Base-by-base conservation (phyloP, 805 yeast species). In the Cyberlindnera suaveolens region DNA sequence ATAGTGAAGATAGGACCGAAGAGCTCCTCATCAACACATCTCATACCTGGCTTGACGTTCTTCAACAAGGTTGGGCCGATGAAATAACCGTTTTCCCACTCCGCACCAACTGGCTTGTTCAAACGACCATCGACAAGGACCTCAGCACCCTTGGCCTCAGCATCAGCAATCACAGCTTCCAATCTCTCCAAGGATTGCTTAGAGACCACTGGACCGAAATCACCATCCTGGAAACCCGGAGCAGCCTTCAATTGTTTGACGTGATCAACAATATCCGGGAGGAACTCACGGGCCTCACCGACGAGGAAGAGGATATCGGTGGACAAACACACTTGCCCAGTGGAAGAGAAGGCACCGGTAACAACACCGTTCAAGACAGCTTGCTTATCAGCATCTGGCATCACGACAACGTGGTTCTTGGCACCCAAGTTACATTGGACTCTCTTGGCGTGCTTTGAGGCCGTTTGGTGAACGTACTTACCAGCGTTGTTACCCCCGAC, bases 261-360 rank as follows among this genome's bases (percentile, higher is more conserved):
- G 37, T 72, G 75, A 41, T 62, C 70, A 30, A 77, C 74, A 39
- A 83, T 70, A 40, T 81, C 88, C 34, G 65, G 53, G 41, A 82
- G 64, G 85, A 87, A 82, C 48, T 72, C 74, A 57, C 71, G 71
- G 48, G 85, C 70, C 39, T 60, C 58, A 34, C 89, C 89, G 19
- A 84, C 88, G 16, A 86, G 75, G 40, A 83, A 85, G 49, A 84
- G 68, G 31, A 80, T 85, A 18, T 85, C 80, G 41, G 84, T 78
- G 10, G 87, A 85, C 85, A 83, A 79, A 66, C 91, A 83, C 60
- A 89, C 77, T 71, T 83, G 91, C 48, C 90, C 91, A 16, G 90
- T 89, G 40, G 90, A 89, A 29, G 90, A 88, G 62, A 83, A 83
- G 19, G 88, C 85, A 42, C 90, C 88, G 39, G 87, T 84, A 45